A percentile compares a stretch with the other conserved stretches of the same genome.
phyloP scores from a whole-genome alignment of 1,284 basidiomycete species.

The Austropuccinia psidii region DNA sequence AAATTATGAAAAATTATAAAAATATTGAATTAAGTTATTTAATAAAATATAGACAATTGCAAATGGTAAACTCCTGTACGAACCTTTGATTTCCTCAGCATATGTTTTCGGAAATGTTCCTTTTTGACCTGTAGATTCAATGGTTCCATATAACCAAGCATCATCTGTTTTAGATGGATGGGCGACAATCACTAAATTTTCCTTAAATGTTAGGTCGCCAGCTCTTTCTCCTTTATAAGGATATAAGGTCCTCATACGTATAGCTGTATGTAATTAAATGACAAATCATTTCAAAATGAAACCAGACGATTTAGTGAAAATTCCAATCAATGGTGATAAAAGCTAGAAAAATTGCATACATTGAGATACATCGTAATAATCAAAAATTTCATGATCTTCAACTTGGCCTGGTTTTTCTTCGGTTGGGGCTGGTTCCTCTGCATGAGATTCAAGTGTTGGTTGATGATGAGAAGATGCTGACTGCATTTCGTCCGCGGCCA shows the following conservation, averaged over 20 bases:
- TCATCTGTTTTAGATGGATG: conserved; percentile 67
- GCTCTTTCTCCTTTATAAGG: conserved; percentile 72
- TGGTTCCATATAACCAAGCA: conserved; percentile 84
- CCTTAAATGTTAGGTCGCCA: conserved; percentile 77
- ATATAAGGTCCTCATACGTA: conserved; percentile 56
- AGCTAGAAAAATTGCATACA: conserved; percentile 46
- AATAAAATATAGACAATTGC: conserved; percentile 20
- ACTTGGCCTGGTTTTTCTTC: conserved; percentile 54
- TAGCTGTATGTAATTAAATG: conserved; percentile 58
- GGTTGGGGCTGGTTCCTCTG: conserved; percentile 56
- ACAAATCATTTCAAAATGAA: conserved; percentile 50
- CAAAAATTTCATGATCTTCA: conserved; percentile 56
- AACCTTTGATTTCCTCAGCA: conserved; percentile 65
- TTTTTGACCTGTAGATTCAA: conserved; percentile 59
- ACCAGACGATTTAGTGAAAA: neutral
- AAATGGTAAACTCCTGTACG: conserved; percentile 43
- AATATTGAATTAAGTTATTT: conserved; percentile 38
- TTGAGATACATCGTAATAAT: conserved; percentile 66
- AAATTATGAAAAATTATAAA: conserved; percentile 49
- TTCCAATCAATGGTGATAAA: neutral
- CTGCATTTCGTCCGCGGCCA: conserved; percentile 62
- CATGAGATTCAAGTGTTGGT: conserved; percentile 55
- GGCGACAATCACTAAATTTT: conserved; percentile 69
- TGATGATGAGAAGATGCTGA: conserved; percentile 6
- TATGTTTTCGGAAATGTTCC: conserved; percentile 91